These are phyloP conservation scores for Scorias spongiosa DNA, from an alignment of 2,329 filamentous ascomycete genomes.

Conservation along the genomic window DNA sequence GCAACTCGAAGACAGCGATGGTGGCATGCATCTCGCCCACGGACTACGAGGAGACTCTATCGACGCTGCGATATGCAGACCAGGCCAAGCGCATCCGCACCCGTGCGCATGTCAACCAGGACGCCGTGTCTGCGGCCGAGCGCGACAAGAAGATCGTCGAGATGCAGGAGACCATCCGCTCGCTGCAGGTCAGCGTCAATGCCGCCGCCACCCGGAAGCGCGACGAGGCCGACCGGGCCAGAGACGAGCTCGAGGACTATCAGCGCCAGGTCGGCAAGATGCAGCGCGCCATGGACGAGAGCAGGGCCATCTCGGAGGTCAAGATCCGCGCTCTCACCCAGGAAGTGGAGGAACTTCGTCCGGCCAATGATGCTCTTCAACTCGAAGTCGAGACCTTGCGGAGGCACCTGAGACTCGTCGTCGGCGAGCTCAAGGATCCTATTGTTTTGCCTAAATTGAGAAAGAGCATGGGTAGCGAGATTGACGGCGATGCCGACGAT, in stretches of 20 bases:
- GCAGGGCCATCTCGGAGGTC: conserved; percentile 73
- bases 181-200: conserved; percentile 60
- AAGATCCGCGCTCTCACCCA: conserved; percentile 70
- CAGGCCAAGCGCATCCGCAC: conserved; percentile 96
- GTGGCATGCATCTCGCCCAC: conserved; percentile 92
- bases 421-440: conserved; percentile 78
- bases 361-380: conserved; percentile 41
- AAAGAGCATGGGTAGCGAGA: conserved; percentile 20
- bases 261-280: conserved; percentile 78
- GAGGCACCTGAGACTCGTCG: conserved; percentile 72
- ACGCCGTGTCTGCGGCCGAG: conserved; percentile 80
- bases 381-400: conserved; percentile 72
- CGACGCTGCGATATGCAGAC: conserved; percentile 89
- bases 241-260: conserved; percentile 84
- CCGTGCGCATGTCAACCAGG: conserved; percentile 86
- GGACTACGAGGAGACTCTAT: conserved; percentile 94
- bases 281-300: conserved; percentile 94
- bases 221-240: conserved; percentile 55
- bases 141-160: conserved; percentile 84
- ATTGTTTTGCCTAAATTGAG: conserved; percentile 44
- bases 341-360: conserved; percentile 34
- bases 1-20: conserved; percentile 98
- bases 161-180: conserved; percentile 89
- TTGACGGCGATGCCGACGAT: conserved; percentile 38
- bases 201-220: conserved; percentile 49